Evolutionary conservation across 2,329 filamentous ascomycete species (phyloP).

Genomic region (Epichloe hybrida): DNA sequence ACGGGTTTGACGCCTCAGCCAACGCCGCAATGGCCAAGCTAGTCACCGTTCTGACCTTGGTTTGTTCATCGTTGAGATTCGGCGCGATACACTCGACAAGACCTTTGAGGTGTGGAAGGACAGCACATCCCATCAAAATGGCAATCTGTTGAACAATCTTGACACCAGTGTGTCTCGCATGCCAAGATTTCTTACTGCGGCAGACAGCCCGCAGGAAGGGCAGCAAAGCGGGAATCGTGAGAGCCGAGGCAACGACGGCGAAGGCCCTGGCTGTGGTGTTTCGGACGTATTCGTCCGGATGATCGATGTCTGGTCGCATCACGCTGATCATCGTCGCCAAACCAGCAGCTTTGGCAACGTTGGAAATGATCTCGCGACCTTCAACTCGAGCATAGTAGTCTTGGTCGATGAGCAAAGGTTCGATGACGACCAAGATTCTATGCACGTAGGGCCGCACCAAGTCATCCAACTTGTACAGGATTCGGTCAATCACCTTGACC

Average conservation of each 20-base stretch:
- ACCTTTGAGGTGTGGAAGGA: conserved; percentile 88
- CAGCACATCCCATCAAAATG: conserved; percentile 95
- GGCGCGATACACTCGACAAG: conserved; percentile 93
- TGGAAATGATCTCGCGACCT: conserved; percentile 96
- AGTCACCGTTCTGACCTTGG: conserved; percentile 93
- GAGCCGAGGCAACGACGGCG: conserved; percentile 87
- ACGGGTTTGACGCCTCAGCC: conserved; percentile 91
- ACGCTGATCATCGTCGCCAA: conserved; percentile 98
- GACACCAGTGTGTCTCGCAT: conserved; percentile 91
- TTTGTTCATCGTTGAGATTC: conserved; percentile 94
- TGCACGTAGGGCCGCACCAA: conserved; percentile 92
- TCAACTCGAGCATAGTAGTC: conserved; percentile 98
- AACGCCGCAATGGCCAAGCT: conserved; percentile 88
- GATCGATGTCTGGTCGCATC: conserved; percentile 97
- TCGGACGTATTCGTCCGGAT: conserved; percentile 94
- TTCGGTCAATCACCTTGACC: conserved; percentile 97
- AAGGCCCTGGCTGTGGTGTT: conserved; percentile 97
- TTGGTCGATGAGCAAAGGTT: conserved; percentile 96
- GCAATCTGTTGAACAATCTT: conserved; percentile 99
- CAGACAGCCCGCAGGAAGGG: conserved; percentile 94
- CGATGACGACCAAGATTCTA: conserved; percentile 97
- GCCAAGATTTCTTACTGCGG: conserved; percentile 97
- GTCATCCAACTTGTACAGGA: conserved; percentile 96
- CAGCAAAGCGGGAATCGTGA: conserved; percentile 87
- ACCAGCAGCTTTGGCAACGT: conserved; percentile 90